Evolutionary conservation across 176 grass and related monocot species (phyloP), one percentile per base, ranked within the genome.

Genomic region (Hsuehochloa calcarea): DNA sequence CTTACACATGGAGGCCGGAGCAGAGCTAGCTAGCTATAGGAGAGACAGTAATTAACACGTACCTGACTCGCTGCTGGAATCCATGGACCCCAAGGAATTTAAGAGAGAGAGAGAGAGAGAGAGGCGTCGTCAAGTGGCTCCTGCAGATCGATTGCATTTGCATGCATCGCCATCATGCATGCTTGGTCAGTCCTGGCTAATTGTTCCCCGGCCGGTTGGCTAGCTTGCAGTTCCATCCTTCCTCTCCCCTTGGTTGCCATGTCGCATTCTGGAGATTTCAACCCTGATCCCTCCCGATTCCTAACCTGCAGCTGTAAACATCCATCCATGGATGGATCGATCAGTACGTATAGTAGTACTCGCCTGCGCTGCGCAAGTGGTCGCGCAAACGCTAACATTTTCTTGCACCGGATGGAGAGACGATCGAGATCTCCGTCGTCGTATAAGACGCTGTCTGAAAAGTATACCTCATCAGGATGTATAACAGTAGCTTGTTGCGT

Each of bases 231-330:
- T 1, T 38, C 54, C 55, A 38, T 72, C 44, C 11, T 41, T 86
- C 54, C 19, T 84, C 27, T 12, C 13, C 22, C 51, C 26, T 35
- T 34, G 25, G 64, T 68, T 7, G 41, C 56, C 67, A 16, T 22
- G 40, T 71, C 44, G 77, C 59, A 59, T 22, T 70, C 84, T 4
- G 19, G 22, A 26, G n/a, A 70, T 38, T 70, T 79, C 74, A 59
- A 60, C 50, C 55, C 65, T 58, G 51, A 78, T 74, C 80, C 59
- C 10, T 23, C 10, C 31, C 19, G 19, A 56, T 75, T 59, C 74
- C 51, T 76, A 76, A 59, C 74, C 74, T 40, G 74, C 52, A 59
- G 2, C 74, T 22, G 72, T 22, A 74, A 74, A 54, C 72, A 54
- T 54, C 27, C 10, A 74, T 31, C 29, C 16, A 68, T 39, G 63